Percentiles rank a stretch among this genome's conserved stretches.
Evolutionary conservation across 2,329 filamentous ascomycete species (phyloP).

Genomic region (Plectosphaerella plurivora): DNA sequence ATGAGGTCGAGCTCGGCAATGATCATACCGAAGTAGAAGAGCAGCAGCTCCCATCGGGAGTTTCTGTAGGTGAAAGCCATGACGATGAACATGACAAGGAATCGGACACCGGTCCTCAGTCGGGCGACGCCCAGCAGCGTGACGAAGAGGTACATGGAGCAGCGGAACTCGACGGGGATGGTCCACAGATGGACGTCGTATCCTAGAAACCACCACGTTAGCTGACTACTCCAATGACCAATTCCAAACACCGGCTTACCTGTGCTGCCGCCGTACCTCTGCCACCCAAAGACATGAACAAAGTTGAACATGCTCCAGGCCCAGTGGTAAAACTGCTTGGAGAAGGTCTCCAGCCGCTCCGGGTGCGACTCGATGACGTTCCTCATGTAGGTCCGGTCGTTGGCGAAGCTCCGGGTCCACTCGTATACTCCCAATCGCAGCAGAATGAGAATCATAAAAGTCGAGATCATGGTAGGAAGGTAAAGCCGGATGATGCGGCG

Average conservation of each 20-base stretch:
- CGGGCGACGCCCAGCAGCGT: slow-evolving; percentile 44
- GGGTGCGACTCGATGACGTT: slow-evolving; percentile 48
- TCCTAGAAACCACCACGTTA: slow-evolving; percentile 17
- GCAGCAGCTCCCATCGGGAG: slow-evolving; percentile 49
- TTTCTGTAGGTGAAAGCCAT: slow-evolving; percentile 40
- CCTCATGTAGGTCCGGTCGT: slow-evolving; percentile 35
- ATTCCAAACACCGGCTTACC: slow-evolving; percentile 20
- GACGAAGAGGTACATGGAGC: slow-evolving; percentile 54
- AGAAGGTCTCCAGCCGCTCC: slow-evolving; percentile 26
- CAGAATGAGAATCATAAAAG: slow-evolving; percentile 39
- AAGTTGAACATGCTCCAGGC: slow-evolving; percentile 41
- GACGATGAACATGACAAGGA: slow-evolving; percentile 34
- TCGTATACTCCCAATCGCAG: slow-evolving; percentile 44
- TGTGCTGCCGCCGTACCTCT: slow-evolving; percentile 40
- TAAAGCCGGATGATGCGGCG: slow-evolving; percentile 48
- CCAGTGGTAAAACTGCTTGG: slow-evolving; percentile 42
- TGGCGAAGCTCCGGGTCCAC: slow-evolving; percentile 39
- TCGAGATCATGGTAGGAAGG: slow-evolving; percentile 45
- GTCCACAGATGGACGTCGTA: slow-evolving; percentile 61
- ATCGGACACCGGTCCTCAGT: slow-evolving; percentile 35
- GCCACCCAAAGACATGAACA: slow-evolving; percentile 47
- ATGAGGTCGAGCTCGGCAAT: slow-evolving; percentile 52
- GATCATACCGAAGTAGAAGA: slow-evolving; percentile 43
- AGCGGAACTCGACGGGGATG: slow-evolving; percentile 56
- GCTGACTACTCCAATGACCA: slow-evolving; percentile 11